A percentile compares a stretch with the other conserved stretches of the same genome.
Conservation (phyloP, 2,329 filamentous ascomycete species). For the Colletotrichum musae region DNA sequence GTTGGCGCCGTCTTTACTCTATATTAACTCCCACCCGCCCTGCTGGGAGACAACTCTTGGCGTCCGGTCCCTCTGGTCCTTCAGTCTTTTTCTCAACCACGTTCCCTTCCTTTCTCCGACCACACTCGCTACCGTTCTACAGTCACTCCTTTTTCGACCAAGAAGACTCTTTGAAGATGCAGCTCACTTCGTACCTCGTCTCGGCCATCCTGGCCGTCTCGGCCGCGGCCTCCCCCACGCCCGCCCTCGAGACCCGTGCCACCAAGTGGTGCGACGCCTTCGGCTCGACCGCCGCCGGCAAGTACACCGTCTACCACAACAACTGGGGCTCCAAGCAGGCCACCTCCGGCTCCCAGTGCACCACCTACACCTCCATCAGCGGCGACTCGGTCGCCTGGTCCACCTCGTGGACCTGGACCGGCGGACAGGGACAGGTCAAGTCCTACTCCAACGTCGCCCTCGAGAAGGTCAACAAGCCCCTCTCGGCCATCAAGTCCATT, state of each 20-base stretch:
- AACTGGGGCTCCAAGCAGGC: conserved; percentile 60
- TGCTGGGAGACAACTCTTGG: not conserved
- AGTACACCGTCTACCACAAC: conserved; percentile 67
- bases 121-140: conserved; percentile 5
- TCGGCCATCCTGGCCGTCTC: conserved; percentile 49
- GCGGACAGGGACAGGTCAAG: conserved; percentile 57
- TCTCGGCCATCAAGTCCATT: conserved; percentile 54
- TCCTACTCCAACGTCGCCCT: conserved; percentile 60
- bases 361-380: conserved; percentile 53
- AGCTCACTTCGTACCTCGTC: conserved; percentile 41
- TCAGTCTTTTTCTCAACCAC: not conserved
- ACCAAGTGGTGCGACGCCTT: conserved; percentile 56
- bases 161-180: conserved; percentile 14
- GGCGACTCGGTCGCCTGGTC: conserved; percentile 56
- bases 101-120: conserved; percentile 18
- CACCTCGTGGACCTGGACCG: conserved; percentile 58
- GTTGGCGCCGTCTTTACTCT: conserved; percentile 2
- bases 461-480: conserved; percentile 51
- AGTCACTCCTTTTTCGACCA: conserved; percentile 20
- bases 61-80: not conserved
- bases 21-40: conserved; percentile 24
- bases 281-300: conserved; percentile 52
- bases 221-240: conserved; percentile 48
- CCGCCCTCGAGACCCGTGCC: conserved; percentile 52
- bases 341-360: conserved; percentile 57